Evolutionary conservation across 2,329 filamentous ascomycete genomes (phyloP), one percentile per base, ranked within the genome.

Genomic region (Hymenoscyphus fructigenus): DNA sequence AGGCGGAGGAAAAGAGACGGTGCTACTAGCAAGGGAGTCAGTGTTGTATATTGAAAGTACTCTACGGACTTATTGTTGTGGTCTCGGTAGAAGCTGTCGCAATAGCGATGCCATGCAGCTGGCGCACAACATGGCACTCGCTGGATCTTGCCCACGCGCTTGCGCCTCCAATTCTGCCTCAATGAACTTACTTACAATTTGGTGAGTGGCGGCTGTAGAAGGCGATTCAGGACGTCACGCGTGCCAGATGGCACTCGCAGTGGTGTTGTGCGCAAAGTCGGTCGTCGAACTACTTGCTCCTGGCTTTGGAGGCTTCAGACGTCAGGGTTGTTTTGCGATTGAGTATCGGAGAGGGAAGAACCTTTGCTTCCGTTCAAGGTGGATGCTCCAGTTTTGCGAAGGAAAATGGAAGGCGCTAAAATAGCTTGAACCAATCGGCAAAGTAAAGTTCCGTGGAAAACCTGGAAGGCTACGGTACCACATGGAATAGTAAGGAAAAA

Each of bases 31-130:
- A 61, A 59, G 57, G 62, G 65, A 67, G 70, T 72, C 65, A 72
- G 70, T 67, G 53, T 67, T 69, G 65, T 38, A 66, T 69, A 70
- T 69, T 67, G 63, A 41, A 63, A 57, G 59, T 57, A 63, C 57
- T 63, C 47, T 61, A 36, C 59, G 28, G 44, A 53, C 47, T 23
- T 53, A 56, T 56, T 68, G 64, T 60, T 60, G 56, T 66, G 47
- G 47, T 59, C 62, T 65, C 64, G 59, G 50, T 57, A 62, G 23
- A 64, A 66, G 53, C 47, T 38, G 36, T 38, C 36, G 36, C 36
- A 38, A 38, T 38, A 38, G n/a, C 44, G n/a, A 23, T 17, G n/a
- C 20, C 7, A 15, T 32, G 29, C 23, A 56, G 55, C n/a, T 50
- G 56, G 41, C 32, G 59, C 56, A 67, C 7, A 57, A 15, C 44